Evolutionary conservation across 2,329 filamentous ascomycete species (phyloP).

Genomic region (Fusarium begoniae): DNA sequence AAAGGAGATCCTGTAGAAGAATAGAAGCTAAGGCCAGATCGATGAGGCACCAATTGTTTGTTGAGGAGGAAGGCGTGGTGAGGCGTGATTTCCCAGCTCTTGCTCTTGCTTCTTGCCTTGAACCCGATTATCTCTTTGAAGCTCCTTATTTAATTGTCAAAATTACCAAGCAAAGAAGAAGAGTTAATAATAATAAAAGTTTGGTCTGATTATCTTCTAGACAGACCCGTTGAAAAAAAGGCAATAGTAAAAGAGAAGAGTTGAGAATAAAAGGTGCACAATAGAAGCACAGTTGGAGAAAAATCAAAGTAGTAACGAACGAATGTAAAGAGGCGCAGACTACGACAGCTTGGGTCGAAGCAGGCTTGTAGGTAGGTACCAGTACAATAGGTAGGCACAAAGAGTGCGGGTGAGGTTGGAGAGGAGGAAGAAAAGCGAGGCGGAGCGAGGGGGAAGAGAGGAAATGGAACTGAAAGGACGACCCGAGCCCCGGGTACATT

Average conservation of each 20-base stretch:
- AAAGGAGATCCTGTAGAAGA: not conserved
- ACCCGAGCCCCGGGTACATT: constrained; percentile 3
- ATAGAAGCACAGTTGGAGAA: constrained; percentile 7
- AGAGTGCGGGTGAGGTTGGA: constrained; percentile 27
- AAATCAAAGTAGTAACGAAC: constrained; percentile 21
- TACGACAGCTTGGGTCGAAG: constrained; percentile 37
- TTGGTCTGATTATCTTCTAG: constrained; percentile 29
- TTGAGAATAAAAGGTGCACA: not conserved
- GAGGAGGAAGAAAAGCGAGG: constrained; percentile 14
- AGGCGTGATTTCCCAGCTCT: constrained; percentile 26
- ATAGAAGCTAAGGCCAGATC: constrained; percentile 17
- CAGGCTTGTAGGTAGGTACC: constrained; percentile 21
- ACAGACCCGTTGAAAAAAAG: constrained; percentile 1
- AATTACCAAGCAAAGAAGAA: constrained; percentile 18
- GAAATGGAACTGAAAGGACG: constrained; percentile 9
- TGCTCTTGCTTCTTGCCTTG: not conserved
- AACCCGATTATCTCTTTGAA: constrained; percentile 11
- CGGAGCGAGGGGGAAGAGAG: not conserved
- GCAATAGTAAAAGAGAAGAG: constrained; percentile 1
- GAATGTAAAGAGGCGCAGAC: constrained; percentile 37
- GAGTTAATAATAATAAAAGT: not conserved
- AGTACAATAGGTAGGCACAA: constrained; percentile 12
- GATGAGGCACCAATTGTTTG: constrained; percentile 17
- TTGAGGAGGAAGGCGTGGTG: constrained; percentile 14
- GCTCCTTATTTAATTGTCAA: constrained; percentile 19